Evolutionary conservation across 2,329 filamentous ascomycete genomes (phyloP).

Genomic region (Cladosporium cucumerinum): DNA sequence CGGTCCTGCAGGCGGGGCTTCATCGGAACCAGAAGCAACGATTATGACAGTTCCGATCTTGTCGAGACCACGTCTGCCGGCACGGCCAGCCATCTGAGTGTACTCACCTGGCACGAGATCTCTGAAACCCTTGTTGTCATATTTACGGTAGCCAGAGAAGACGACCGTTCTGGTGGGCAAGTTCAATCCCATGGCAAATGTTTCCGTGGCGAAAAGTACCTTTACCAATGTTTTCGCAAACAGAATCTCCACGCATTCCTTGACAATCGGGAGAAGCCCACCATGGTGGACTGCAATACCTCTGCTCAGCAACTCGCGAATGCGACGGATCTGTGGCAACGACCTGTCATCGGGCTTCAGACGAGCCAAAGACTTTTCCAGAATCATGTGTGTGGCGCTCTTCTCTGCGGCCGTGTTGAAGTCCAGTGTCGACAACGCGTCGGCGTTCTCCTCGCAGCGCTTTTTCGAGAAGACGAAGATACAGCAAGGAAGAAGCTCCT

Average conservation of each 20-base stretch:
- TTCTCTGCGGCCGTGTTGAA: conserved; percentile 92
- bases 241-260: conserved; percentile 94
- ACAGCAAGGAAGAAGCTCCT: conserved; percentile 82
- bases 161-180: conserved; percentile 93
- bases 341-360: conserved; percentile 84
- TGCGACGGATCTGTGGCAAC: conserved; percentile 85
- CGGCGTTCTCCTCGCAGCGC: conserved; percentile 93
- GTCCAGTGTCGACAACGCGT: conserved; percentile 90
- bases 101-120: conserved; percentile 93
- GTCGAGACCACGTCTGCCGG: conserved; percentile 87
- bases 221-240: conserved; percentile 96
- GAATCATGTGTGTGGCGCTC: conserved; percentile 95
- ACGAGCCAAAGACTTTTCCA: conserved; percentile 89
- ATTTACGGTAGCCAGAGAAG: conserved; percentile 95
- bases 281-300: conserved; percentile 97
- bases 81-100: conserved; percentile 96
- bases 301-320: conserved; percentile 78
- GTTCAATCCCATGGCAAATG: conserved; percentile 97
- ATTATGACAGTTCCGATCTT: conserved; percentile 93
- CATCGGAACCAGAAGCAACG: conserved; percentile 73
- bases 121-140: conserved; percentile 87
- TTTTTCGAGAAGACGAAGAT: conserved; percentile 99
- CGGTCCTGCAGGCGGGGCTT: conserved; percentile 80
- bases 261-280: conserved; percentile 90
- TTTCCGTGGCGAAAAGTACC: conserved; percentile 95